phyloP scores from a whole-genome alignment of 2,329 filamentous ascomycete genomes.

The Aureobasidium pullulans region DNA sequence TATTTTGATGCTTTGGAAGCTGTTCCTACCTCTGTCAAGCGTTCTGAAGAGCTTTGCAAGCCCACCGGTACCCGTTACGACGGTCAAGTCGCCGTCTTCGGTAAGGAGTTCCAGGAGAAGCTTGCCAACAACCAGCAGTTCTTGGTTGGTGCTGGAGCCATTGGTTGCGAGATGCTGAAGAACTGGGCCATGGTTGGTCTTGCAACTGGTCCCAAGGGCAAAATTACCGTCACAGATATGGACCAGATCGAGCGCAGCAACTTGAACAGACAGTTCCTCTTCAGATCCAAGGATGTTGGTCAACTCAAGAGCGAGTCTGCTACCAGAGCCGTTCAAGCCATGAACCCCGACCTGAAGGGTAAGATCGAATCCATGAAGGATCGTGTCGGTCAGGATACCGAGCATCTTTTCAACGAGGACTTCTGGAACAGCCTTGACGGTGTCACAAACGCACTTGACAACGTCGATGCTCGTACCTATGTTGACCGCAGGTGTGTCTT shows the following conservation, averaged over 20 bases:
- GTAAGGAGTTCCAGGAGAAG: constrained; percentile 88
- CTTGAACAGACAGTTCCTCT: constrained; percentile 92
- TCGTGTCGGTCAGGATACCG: constrained; percentile 83
- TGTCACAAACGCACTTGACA: constrained; percentile 95
- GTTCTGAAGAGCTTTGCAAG: constrained; percentile 82
- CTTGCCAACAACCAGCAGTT: constrained; percentile 86
- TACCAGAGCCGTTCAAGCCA: constrained; percentile 77
- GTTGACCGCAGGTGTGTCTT: constrained; percentile 95
- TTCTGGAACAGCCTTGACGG: constrained; percentile 87
- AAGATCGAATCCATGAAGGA: constrained; percentile 84
- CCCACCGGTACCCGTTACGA: constrained; percentile 83
- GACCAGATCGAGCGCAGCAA: constrained; percentile 99
- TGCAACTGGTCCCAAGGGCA: constrained; percentile 77
- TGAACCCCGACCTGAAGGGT: constrained; percentile 87
- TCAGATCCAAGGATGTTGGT: constrained; percentile 87
- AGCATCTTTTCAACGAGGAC: constrained; percentile 85
- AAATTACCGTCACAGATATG: constrained; percentile 92
- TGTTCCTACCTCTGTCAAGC: constrained; percentile 64
- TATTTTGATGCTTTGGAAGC: constrained; percentile 99
- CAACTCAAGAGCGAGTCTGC: constrained; percentile 95
- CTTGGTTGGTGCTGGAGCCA: constrained; percentile 90
- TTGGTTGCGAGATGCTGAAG: constrained; percentile 98
- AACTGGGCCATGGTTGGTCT: constrained; percentile 99
- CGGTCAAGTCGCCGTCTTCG: constrained; percentile 94
- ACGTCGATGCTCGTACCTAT: constrained; percentile 93